Percentiles rank a stretch among this genome's conserved stretches.
phyloP scores from a whole-genome alignment of 495 filamentous ascomycete species.

The Penicillium coprophilum region DNA sequence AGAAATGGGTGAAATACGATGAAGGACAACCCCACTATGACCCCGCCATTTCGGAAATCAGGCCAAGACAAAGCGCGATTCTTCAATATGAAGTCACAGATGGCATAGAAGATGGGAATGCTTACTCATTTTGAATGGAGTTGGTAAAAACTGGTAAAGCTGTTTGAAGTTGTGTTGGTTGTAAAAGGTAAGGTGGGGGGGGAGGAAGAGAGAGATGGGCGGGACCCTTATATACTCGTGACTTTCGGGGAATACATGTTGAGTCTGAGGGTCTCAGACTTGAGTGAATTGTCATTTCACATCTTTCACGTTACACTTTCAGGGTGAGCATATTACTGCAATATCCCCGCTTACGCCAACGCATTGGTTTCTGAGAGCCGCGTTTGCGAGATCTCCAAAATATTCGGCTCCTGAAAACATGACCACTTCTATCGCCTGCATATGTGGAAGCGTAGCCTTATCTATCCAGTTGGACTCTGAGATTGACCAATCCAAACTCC shows the following conservation, averaged over 20 bases:
- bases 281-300: background rate
- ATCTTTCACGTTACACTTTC: conserved; percentile 7
- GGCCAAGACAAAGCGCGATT: background rate
- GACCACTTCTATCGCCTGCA: conserved; percentile 49
- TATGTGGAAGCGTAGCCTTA: conserved; percentile 52
- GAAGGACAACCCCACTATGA: conserved; percentile 26
- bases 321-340: conserved; percentile 32
- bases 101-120: background rate
- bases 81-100: background rate
- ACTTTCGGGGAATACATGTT: conserved; percentile 18
- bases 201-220: conserved; percentile 1
- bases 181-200: conserved; percentile 9
- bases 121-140: conserved; percentile 29
- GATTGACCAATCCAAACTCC: conserved; percentile 30
- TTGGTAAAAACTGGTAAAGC: conserved; percentile 1
- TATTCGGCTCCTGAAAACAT: conserved; percentile 6
- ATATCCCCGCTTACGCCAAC: conserved; percentile 30
- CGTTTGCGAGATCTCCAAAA: background rate
- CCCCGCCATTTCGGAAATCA: conserved; percentile 21
- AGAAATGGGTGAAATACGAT: conserved; percentile 13
- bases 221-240: conserved; percentile 28
- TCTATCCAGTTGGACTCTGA: conserved; percentile 37
- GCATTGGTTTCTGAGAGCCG: conserved; percentile 2
- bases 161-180: background rate
- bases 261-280: background rate